Evolutionary conservation across 148 eudicot genomes (phyloP), one percentile per base, ranked within the genome.

Genomic region (Polygonum aviculare): DNA sequence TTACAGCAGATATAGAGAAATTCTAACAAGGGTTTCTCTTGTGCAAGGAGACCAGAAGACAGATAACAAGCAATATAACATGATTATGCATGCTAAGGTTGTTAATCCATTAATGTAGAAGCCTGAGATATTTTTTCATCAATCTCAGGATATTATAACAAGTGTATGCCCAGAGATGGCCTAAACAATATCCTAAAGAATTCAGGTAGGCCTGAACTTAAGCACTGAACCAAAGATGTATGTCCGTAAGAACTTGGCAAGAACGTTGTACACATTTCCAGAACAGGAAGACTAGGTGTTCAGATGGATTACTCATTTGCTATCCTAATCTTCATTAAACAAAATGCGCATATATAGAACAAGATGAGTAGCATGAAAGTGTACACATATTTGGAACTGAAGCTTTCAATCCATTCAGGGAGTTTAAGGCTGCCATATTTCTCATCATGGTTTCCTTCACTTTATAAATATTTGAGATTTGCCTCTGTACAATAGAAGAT

Each of bases 401-500:
- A 57, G 9, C 35, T 57, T 21, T 57, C 26, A 19, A 33, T 57
- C 5, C 55, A 57, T 21, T 21, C 3, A 33, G 8, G n/a, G 8
- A 15, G 31, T 26, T 21, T 21, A 16, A 33, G 8, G n/a, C n/a
- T 65, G 31, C 31, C 71, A 65, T 65, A 35, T 44, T 33, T 33
- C 18, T 65, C 19, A 65, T 12, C 15, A 19, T 8, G 63, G 31
- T 57, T 57, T 19, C 31, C 35, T 22, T 57, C 63, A 19, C 9
- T 57, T 57, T 19, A 22, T 57, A 57, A 51, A 21, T 57, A 57
- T 6, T 21, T 57, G 63, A 14, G 44, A 3, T 33, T 33, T 36
- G 71, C 71, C 36, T 35, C 71, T 65, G 71, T 65, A 35, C 71
- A 65, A 31, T 60, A 60, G 16, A 19, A 36, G 44, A 57, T 57